Evolutionary conservation across 1,139 yeast species (phyloP).

Genomic region (Spathaspora sp.): DNA sequence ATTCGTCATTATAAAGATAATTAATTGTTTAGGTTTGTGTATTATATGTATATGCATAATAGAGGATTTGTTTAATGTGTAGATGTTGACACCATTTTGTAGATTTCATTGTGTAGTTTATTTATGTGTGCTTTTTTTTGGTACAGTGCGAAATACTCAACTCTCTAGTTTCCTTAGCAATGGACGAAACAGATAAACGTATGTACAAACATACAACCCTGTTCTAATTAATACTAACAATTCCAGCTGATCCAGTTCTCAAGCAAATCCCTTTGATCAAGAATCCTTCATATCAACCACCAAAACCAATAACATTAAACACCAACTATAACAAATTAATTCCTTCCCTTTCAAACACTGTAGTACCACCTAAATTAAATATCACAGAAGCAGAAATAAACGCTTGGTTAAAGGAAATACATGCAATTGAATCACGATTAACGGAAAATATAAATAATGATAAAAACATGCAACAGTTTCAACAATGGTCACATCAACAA

Average conservation of each 20-base stretch:
- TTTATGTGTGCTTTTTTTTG: neutral
- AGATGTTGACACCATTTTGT: neutral
- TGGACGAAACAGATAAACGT: conserved; percentile 23
- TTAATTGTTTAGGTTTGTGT: conserved; percentile 14
- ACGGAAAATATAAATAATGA: conserved; percentile 11
- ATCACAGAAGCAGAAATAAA: conserved; percentile 27
- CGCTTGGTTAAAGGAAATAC: conserved; percentile 30
- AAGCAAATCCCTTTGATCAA: conserved; percentile 59
- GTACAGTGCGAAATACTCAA: neutral
- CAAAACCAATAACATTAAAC: conserved; percentile 57
- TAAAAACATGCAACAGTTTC: conserved; percentile 19
- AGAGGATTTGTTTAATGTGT: neutral
- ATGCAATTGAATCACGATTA: conserved; percentile 15
- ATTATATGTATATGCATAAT: neutral
- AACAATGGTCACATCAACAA: conserved; percentile 36
- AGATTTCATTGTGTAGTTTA: neutral
- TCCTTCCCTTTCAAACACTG: conserved; percentile 32
- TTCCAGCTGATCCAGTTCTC: conserved; percentile 48
- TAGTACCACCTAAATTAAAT: conserved; percentile 41
- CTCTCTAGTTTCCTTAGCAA: conserved; percentile 4
- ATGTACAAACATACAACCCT: conserved; percentile 12
- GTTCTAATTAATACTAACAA: conserved; percentile 9
- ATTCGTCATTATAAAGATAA: conserved; percentile 68
- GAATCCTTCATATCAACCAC: conserved; percentile 56
- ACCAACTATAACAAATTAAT: conserved; percentile 47